phyloP scores from a whole-genome alignment of 441 rosid genomes.

The Euphorbia celastroides region DNA sequence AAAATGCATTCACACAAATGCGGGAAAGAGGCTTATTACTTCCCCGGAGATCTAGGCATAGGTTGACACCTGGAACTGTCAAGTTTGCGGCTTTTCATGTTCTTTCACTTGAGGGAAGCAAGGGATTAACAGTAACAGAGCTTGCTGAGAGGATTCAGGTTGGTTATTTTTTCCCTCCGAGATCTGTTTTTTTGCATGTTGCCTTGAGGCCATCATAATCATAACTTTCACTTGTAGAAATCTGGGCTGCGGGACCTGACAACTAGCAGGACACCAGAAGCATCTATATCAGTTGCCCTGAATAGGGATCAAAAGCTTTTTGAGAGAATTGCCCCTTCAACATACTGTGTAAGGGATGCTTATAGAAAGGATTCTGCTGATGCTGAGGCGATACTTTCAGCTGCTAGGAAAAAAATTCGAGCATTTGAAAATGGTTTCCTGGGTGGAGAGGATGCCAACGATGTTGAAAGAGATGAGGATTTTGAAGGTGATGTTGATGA shows the following conservation, averaged over 20 bases:
- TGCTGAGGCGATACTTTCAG: conserved; percentile 86
- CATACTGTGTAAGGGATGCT: conserved; percentile 90
- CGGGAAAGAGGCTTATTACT: conserved; percentile 88
- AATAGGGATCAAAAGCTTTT: conserved; percentile 98
- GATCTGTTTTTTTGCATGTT: background rate
- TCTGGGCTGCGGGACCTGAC: conserved; percentile 97
- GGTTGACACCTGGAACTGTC: conserved; percentile 99
- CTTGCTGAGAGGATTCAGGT: conserved; percentile 99
- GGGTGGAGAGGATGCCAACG: conserved; percentile 87
- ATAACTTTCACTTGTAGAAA: conserved; percentile 44
- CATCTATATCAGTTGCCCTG: conserved; percentile 98
- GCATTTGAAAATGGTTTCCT: conserved; percentile 79
- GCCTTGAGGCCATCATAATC: background rate
- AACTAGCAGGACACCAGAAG: conserved; percentile 99
- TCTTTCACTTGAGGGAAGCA: conserved; percentile 94
- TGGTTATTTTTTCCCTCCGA: conserved; percentile 14
- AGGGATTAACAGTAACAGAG: conserved; percentile 84
- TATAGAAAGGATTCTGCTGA: conserved; percentile 92
- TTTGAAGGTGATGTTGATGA: conserved; percentile 83
- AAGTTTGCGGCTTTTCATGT: conserved; percentile 99
- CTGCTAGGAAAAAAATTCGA: conserved; percentile 86
- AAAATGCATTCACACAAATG: conserved; percentile 89
- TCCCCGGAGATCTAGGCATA: conserved; percentile 94
- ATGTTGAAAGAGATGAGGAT: conserved; percentile 93
- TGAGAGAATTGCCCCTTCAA: conserved; percentile 99